Conservation (phyloP, 2,329 filamentous ascomycete genomes). For the Hirsutella thompsonii region DNA sequence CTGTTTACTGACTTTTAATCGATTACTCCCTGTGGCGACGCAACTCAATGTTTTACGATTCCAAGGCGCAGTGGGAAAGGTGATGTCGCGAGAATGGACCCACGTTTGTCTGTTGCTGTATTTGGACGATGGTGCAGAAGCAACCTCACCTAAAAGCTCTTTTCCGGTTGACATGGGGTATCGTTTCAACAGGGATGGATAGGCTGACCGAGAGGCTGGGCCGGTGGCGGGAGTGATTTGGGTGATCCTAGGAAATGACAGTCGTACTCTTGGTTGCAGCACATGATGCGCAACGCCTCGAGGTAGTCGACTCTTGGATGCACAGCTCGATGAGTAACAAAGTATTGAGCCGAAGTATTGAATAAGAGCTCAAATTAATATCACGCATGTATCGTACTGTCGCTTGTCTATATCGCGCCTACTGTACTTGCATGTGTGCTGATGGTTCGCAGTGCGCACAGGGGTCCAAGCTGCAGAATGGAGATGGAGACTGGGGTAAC, state of each 20-base stretch:
- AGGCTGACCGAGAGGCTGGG: not conserved
- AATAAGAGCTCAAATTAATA: no score
- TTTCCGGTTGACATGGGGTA: no score
- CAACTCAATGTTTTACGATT: not conserved
- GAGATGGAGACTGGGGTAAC: no score
- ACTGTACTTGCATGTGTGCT: no score
- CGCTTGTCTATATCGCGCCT: no score
- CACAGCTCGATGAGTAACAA: no score
- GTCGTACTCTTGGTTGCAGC: constrained; percentile 1
- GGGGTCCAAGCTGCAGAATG: no score
- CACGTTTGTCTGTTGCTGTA: not conserved
- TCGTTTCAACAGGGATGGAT: not conserved
- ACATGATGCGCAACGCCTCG: constrained; percentile 1
- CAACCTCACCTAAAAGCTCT: not conserved
- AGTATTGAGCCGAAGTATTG: not conserved
- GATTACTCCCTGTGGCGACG: not conserved
- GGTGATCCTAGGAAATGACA: constrained; percentile 1
- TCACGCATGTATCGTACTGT: not conserved
- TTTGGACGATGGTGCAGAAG: not conserved
- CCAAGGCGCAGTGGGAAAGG: not conserved
- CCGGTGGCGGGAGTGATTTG: not conserved
- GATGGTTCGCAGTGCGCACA: no score
- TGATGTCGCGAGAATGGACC: not conserved
- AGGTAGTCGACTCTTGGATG: not conserved
- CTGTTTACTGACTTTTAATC: constrained; percentile 63